phyloP scores from a whole-genome alignment of 1,284 basidiomycete genomes.

The Porogramme epimiltina region DNA sequence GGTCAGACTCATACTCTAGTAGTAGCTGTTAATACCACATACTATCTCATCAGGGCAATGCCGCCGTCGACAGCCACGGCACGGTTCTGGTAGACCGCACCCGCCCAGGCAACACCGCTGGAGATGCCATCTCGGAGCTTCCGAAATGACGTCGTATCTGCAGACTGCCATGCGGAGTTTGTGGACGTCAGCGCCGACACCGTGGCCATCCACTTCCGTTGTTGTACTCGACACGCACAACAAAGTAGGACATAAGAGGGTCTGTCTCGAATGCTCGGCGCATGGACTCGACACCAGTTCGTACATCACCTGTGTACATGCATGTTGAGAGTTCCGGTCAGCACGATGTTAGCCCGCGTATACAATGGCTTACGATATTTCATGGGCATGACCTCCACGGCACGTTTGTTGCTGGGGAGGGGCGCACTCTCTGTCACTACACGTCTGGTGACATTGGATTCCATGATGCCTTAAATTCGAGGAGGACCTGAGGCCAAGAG shows the following conservation, averaged over 20 bases:
- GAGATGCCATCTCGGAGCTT: not conserved
- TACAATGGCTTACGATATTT: conserved; percentile 2
- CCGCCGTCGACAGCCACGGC: conserved; percentile 6
- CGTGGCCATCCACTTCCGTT: too few relatives aligned
- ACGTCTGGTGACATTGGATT: too few relatives aligned
- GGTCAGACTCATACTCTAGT: too few relatives aligned
- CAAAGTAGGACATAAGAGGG: conserved; percentile 12
- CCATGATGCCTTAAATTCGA: too few relatives aligned
- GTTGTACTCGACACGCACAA: too few relatives aligned
- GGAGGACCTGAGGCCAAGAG: too few relatives aligned
- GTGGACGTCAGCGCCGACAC: too few relatives aligned
- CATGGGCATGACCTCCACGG: conserved; percentile 6
- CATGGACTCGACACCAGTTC: conserved; percentile 1
- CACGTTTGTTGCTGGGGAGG: not conserved
- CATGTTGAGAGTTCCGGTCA: too few relatives aligned
- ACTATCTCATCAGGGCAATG: conserved; percentile 14
- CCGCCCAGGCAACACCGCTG: conserved; percentile 2
- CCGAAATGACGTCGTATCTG: too few relatives aligned
- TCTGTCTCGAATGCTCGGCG: conserved; percentile 9
- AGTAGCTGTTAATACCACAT: not conserved
- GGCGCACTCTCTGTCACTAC: too few relatives aligned
- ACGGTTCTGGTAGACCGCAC: conserved; percentile 5
- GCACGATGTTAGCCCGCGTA: not conserved
- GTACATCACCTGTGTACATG: conserved; percentile 9
- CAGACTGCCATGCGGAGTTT: too few relatives aligned